Evolutionary conservation across 352 stramenopile genomes (phyloP), one percentile per base, ranked within the genome.

Genomic region (Peronospora tabacina): DNA sequence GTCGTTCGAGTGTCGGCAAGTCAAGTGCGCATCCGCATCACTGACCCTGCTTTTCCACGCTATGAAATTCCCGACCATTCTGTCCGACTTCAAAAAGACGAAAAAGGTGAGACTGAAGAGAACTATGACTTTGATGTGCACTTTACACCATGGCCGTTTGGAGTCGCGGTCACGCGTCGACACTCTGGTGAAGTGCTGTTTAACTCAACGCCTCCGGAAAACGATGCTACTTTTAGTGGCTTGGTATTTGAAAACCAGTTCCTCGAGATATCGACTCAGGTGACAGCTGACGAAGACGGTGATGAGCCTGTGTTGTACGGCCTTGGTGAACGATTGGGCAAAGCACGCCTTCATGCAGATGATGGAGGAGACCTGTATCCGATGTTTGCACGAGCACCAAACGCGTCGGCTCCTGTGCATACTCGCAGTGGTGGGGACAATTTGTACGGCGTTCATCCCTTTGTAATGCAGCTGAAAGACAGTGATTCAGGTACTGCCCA

Each of bases 191-290:
- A 90, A 43, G 66, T 89, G 28, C 30, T 94, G 40, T 94, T 94
- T 63, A 91, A 94, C 62, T 92, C 81, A 20, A 94, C 83, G 19
- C 76, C 81, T 13, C 63, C 60, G 4, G 39, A 44, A 0, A 24
- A 58, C 22, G 46, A 54, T 20, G 32, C 3, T 2, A 70, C 55
- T 3, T 85, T 87, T 37, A 87, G 72, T 49, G 79, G 79, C 0
- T 51, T 90, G 11, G 64, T 87, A 49, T 95, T 89, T 49, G 70
- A 83, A 44, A 92, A 95, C 53, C 85, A 95, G 59, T 95, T 83
- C 46, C 43, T 95, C 4, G 82, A 95, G 49, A 53, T 95, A 12
- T 92, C 84, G 12, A 93, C 81, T 1, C 66, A 82, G 32, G 53
- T 90, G 13, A 26, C 61, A 11, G 15, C 16, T 3, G 39, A 55